These are phyloP conservation scores for Pythium insidiosum DNA, from an alignment of 352 stramenopile species.

Conservation along the genomic window DNA sequence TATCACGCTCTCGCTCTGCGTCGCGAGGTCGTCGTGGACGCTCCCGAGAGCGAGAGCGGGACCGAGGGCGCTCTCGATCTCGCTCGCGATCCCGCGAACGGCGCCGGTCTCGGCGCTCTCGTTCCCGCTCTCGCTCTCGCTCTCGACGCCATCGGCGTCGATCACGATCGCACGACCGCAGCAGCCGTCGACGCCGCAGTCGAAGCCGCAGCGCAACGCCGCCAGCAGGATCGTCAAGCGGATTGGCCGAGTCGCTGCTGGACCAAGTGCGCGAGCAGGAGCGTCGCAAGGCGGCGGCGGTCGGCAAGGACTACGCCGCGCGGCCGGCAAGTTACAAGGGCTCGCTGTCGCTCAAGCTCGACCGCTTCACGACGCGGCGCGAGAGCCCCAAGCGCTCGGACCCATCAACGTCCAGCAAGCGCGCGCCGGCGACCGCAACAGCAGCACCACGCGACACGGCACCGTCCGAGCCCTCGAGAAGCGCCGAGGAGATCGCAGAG, in stretches of 20 bases:
- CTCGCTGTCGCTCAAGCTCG: conserved; percentile 86
- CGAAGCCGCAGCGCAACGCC: too few species aligned
- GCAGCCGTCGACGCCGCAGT: conserved; percentile 16
- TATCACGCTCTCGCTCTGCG: too few species aligned
- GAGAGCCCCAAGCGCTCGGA: conserved; percentile 61
- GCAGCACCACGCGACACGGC: too few species aligned
- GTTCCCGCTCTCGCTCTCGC: conserved; percentile 9
- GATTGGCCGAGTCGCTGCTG: conserved; percentile 83
- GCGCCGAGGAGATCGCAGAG: conserved; percentile 21
- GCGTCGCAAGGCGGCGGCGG: conserved; percentile 82
- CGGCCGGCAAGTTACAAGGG: conserved; percentile 90
- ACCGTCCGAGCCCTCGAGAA: neutral
- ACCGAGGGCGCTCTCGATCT: conserved; percentile 30
- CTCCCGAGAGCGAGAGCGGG: too few species aligned
- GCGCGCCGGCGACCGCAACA: neutral
- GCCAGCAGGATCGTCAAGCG: too few species aligned
- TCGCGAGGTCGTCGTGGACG: conserved; percentile 20
- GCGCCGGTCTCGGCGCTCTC: conserved; percentile 10
- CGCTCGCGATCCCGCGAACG: conserved; percentile 24
- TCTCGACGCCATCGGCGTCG: conserved; percentile 15
- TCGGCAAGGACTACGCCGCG: conserved; percentile 87
- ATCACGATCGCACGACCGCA: conserved; percentile 30
- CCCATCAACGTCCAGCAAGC: conserved; percentile 12
- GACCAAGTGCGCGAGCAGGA: conserved; percentile 90
- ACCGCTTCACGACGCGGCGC: conserved; percentile 78